These are phyloP conservation scores for Candida labiduridarum DNA, from an alignment of 1,139 yeast species.

Conservation along the genomic window DNA sequence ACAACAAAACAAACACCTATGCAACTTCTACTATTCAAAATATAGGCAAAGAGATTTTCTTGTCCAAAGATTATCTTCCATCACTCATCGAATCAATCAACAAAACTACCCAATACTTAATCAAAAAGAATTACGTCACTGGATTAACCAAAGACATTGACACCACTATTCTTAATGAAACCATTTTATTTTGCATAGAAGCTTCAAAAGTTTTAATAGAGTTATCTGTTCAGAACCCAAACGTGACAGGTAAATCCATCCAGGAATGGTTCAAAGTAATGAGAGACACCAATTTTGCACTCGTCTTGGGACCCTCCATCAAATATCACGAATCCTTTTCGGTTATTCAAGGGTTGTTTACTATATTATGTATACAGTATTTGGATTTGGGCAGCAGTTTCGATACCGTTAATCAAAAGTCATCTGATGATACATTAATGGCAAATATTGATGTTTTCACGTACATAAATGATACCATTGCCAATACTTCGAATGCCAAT, in stretches of 20 bases:
- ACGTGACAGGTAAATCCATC: slow-evolving; percentile 33
- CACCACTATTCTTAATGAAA: slow-evolving; percentile 35
- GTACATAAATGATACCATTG: slow-evolving; percentile 38
- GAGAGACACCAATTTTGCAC: slow-evolving; percentile 43
- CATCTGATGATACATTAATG: slow-evolving; percentile 34
- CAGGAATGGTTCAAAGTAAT: slow-evolving; percentile 61
- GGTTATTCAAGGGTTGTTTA: slow-evolving; percentile 49
- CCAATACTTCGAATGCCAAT: slow-evolving; percentile 33
- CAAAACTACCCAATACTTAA: slow-evolving; percentile 6
- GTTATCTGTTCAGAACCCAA: slow-evolving; percentile 35
- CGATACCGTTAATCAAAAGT: slow-evolving; percentile 31
- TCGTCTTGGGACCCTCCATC: slow-evolving; percentile 28
- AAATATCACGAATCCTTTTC: slow-evolving; percentile 36
- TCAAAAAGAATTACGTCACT: slow-evolving; percentile 16
- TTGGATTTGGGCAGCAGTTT: slow-evolving; percentile 56
- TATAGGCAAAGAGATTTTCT: slow-evolving; percentile 40
- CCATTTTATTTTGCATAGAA: slow-evolving; percentile 38
- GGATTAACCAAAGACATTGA: slow-evolving; percentile 24
- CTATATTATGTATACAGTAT: slow-evolving; percentile 52
- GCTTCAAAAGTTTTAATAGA: slow-evolving; percentile 49
- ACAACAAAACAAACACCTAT: slow-evolving; percentile 33
- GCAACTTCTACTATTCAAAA: slow-evolving; percentile 37
- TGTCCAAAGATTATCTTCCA: slow-evolving; percentile 27
- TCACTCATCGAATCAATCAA: slow-evolving; percentile 24
- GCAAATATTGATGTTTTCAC: slow-evolving; percentile 45